phyloP scores from a whole-genome alignment of 495 filamentous ascomycete species.

The Podospora conica region DNA sequence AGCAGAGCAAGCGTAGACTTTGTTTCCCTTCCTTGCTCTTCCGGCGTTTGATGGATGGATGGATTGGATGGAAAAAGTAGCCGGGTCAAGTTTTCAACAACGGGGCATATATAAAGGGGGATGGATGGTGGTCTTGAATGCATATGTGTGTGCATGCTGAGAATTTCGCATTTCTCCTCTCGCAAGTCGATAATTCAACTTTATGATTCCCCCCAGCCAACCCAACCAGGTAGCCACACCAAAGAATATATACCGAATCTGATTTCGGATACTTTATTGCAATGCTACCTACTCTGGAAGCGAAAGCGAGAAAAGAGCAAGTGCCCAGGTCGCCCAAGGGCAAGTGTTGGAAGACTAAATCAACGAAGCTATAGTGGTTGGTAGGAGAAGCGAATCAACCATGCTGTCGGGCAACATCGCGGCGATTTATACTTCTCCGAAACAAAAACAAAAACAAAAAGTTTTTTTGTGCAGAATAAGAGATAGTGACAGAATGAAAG shows the following conservation, averaged over 20 bases:
- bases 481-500: neutral
- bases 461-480: neutral
- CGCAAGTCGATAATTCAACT: conserved; percentile 24
- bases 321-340: neutral
- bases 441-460: neutral
- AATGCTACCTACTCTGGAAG: neutral
- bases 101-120: conserved; percentile 13
- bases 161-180: conserved; percentile 10
- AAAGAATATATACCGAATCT: neutral
- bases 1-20: neutral
- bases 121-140: conserved; percentile 4
- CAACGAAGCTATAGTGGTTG: neutral
- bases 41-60: conserved; percentile 22
- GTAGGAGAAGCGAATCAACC: neutral
- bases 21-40: conserved; percentile 11
- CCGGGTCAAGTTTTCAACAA: conserved; percentile 31
- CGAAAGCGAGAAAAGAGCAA: neutral
- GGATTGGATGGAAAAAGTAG: conserved; percentile 14
- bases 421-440: neutral
- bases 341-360: neutral
- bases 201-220: conserved; percentile 19
- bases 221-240: neutral
- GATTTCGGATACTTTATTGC: neutral
- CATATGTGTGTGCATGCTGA: neutral
- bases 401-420: neutral